phyloP scores from a whole-genome alignment of 805 yeast species.

The Kazachstania kunashirensis region DNA sequence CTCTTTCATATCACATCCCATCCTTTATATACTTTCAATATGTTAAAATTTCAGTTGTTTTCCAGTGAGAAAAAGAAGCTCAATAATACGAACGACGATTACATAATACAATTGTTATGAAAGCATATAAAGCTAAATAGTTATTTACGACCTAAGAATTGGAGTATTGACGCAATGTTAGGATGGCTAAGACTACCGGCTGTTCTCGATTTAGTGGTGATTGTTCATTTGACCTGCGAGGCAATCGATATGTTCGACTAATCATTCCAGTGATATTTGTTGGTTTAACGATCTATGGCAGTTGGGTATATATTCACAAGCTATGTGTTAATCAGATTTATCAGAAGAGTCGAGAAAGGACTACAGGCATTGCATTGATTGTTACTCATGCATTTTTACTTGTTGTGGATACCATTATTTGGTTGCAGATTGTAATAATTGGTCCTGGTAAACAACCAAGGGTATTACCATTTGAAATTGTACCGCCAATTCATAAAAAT shows the following conservation, averaged over 20 bases:
- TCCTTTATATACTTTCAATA: no score
- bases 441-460: constrained; percentile 25
- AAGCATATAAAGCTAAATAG: no score
- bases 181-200: no score
- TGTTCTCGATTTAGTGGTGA: no score
- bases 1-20: no score
- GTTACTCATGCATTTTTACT: constrained; percentile 10
- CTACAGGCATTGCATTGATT: constrained; percentile 20
- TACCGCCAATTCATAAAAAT: constrained; percentile 3
- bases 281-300: constrained; percentile 28
- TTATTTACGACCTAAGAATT: no score
- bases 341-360: constrained; percentile 6
- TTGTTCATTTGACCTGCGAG: neutral
- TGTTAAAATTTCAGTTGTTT: no score
- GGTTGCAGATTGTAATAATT: constrained; percentile 14
- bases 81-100: no score
- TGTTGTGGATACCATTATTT: constrained; percentile 9
- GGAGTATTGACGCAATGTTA: no score
- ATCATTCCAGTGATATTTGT: constrained; percentile 3
- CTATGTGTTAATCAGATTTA: constrained; percentile 33
- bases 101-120: no score
- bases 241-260: neutral
- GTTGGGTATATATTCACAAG: constrained; percentile 37
- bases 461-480: constrained; percentile 18
- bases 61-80: no score